Percentiles rank a stretch among this genome's conserved stretches.
phyloP scores from a whole-genome alignment of 192 early-diverging fungal genomes.

The Spizellomyces sp. region DNA sequence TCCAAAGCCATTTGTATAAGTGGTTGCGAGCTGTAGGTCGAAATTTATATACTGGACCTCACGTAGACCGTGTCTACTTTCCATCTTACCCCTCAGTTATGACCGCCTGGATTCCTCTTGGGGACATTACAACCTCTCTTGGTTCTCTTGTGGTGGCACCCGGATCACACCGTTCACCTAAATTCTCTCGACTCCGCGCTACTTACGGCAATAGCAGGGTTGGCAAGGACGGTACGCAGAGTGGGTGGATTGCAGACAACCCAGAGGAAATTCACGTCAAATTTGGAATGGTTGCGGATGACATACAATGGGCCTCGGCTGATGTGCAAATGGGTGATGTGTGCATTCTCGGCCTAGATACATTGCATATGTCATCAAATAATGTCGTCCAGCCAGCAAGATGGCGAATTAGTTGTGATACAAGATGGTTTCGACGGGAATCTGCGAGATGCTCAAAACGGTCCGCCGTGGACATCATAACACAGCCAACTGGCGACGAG shows the following conservation, averaged over 20 bases:
- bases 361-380: slow-evolving; percentile 46
- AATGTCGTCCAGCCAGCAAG: slow-evolving; percentile 29
- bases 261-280: slow-evolving; percentile 28
- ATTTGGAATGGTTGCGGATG: not conserved
- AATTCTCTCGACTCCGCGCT: slow-evolving; percentile 8
- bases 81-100: slow-evolving; percentile 27
- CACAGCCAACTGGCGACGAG: no score
- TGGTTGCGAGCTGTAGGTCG: slow-evolving; percentile 49
- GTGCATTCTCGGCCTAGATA: slow-evolving; percentile 32
- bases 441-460: no score
- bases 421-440: slow-evolving; percentile 36
- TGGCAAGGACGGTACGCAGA: slow-evolving; percentile 41
- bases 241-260: slow-evolving; percentile 39
- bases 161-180: slow-evolving; percentile 30
- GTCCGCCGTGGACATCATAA: no score
- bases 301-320: slow-evolving; percentile 34
- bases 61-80: slow-evolving; percentile 47
- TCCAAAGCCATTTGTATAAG: slow-evolving; percentile 32
- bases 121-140: slow-evolving; percentile 15
- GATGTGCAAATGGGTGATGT: slow-evolving; percentile 47
- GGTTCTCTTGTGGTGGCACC: slow-evolving; percentile 39
- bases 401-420: slow-evolving; percentile 51
- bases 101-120: slow-evolving; percentile 50
- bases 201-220: slow-evolving; percentile 27
- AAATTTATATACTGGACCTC: slow-evolving; percentile 45